Conservation (phyloP, 768 basidiomycete genomes). For the Lenzites betulinus region DNA sequence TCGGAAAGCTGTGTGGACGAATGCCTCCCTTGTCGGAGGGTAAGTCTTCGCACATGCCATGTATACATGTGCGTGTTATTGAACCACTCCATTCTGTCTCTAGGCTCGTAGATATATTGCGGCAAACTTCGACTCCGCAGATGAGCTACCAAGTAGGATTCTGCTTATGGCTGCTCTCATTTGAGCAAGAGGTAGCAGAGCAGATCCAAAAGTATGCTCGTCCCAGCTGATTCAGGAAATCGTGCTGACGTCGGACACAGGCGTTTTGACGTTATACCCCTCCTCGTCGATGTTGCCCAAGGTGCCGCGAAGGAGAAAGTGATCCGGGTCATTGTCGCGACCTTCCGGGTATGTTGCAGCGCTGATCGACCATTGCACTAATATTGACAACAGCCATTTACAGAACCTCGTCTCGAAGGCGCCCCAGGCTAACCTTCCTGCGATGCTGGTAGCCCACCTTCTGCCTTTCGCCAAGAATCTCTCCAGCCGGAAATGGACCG, state of each 20-base stretch:
- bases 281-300: conserved; percentile 82
- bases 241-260: conserved; percentile 41
- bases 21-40: conserved; percentile 70
- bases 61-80: background rate
- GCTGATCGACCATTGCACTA: background rate
- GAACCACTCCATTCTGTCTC: background rate
- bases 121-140: conserved; percentile 82
- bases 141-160: conserved; percentile 94
- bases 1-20: conserved; percentile 79
- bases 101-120: conserved; percentile 83
- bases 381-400: background rate
- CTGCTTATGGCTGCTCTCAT: conserved; percentile 93
- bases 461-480: conserved; percentile 88
- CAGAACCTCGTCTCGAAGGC: conserved; percentile 92
- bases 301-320: conserved; percentile 96
- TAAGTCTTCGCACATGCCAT: conserved; percentile 30
- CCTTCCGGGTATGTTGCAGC: conserved; percentile 65
- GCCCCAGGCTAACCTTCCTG: conserved; percentile 83
- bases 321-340: conserved; percentile 88
- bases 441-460: conserved; percentile 88
- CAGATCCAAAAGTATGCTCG: conserved; percentile 78
- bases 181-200: conserved; percentile 83
- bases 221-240: background rate
- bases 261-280: conserved; percentile 86
- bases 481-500: conserved; percentile 83